Percentiles rank a stretch among this genome's conserved stretches.
These are phyloP conservation scores for Gymnopilus junonius DNA, from an alignment of 768 basidiomycete species.

Conservation along the genomic window DNA sequence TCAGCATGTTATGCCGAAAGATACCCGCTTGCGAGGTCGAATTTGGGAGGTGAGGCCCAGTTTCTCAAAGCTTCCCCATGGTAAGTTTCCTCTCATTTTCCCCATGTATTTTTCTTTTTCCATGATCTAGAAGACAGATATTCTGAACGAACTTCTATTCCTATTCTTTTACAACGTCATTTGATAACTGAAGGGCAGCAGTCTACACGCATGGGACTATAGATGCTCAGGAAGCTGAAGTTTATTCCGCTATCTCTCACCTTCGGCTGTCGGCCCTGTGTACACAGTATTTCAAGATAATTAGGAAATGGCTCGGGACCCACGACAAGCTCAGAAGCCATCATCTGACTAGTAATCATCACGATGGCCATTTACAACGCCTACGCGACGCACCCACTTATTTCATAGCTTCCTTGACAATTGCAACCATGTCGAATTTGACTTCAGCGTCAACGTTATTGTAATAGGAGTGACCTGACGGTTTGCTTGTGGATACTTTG, in stretches of 20 bases:
- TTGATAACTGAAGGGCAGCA: neutral
- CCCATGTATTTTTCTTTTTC: slow-evolving; percentile 2
- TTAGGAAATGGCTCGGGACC: slow-evolving; percentile 5
- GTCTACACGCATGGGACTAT: neutral
- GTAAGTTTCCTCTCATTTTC: neutral
- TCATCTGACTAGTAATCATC: slow-evolving; percentile 8
- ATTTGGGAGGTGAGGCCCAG: neutral
- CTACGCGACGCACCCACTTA: neutral
- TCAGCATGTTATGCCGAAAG: neutral
- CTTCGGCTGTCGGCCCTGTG: slow-evolving; percentile 8
- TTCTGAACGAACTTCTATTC: neutral
- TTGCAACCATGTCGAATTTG: neutral
- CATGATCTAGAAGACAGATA: neutral
- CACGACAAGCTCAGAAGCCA: slow-evolving; percentile 1
- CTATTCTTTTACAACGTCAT: neutral
- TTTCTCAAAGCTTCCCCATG: neutral
- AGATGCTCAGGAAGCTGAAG: neutral
- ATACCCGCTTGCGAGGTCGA: neutral
- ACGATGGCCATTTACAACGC: neutral
- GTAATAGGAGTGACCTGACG: neutral
- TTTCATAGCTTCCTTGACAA: neutral
- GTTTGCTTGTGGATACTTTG: neutral
- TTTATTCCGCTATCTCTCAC: slow-evolving; percentile 1
- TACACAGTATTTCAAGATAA: neutral
- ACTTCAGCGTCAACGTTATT: neutral